Evolutionary conservation across 768 basidiomycete species (phyloP).

Genomic region (Obba rivulosa): DNA sequence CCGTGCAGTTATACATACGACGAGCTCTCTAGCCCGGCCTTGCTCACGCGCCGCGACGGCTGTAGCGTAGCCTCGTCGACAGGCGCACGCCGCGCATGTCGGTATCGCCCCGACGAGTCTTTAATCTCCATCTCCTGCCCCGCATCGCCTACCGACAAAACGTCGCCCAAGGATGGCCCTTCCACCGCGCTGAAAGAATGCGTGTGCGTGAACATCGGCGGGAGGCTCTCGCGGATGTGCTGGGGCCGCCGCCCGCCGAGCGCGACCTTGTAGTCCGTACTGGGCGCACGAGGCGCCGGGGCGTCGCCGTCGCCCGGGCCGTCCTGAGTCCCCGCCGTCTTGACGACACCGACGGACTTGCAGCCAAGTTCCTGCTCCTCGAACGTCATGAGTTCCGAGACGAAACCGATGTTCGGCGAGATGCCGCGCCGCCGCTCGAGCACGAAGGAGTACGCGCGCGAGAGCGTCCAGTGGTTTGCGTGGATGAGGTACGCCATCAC

Average conservation of each 20-base stretch:
- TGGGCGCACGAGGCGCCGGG: constrained; percentile 9
- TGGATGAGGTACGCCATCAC: constrained; percentile 98
- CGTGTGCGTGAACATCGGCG: constrained; percentile 42
- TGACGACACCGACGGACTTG: constrained; percentile 65
- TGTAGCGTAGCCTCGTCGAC: constrained; percentile 86
- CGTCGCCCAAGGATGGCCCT: constrained; percentile 23
- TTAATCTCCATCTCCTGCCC: constrained; percentile 87
- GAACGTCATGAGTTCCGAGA: constrained; percentile 94
- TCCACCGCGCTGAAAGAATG: constrained; percentile 19
- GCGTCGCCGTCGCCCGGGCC: constrained; percentile 22
- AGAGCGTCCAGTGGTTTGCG: constrained; percentile 94
- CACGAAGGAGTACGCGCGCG: constrained; percentile 87
- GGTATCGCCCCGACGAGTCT: constrained; percentile 78
- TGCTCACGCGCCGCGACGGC: constrained; percentile 85
- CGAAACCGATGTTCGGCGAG: constrained; percentile 96
- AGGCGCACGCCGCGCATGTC: constrained; percentile 82
- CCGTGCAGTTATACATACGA: constrained; percentile 12
- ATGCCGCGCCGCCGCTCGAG: constrained; percentile 91
- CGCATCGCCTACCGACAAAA: constrained; percentile 51
- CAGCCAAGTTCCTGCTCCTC: constrained; percentile 87
- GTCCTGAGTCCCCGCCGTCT: constrained; percentile 28
- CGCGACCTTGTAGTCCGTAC: constrained; percentile 35
- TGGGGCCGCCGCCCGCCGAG: constrained; percentile 49
- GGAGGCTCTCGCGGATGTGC: constrained; percentile 73
- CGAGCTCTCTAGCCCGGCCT: constrained; percentile 82